Conservation (phyloP, 495 filamentous ascomycete species). For the Neurospora sp. region DNA sequence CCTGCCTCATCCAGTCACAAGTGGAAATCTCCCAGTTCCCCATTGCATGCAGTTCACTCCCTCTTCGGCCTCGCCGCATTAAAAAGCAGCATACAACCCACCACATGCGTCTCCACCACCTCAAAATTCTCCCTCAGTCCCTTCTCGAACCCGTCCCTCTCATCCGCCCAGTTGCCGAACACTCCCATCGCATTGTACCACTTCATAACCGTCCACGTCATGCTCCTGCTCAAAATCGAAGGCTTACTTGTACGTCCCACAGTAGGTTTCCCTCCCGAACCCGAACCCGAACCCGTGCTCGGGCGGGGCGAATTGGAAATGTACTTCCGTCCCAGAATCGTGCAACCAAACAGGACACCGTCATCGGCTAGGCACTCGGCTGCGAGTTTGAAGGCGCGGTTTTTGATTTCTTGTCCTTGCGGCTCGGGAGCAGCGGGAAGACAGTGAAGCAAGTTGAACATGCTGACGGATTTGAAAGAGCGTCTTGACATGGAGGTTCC, state of each 20-base stretch:
- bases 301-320: background rate
- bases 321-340: constrained; percentile 18
- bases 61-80: background rate
- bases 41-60: background rate
- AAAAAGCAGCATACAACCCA: constrained; percentile 7
- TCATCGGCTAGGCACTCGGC: constrained; percentile 17
- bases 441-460: constrained; percentile 34
- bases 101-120: constrained; percentile 19
- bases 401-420: constrained; percentile 7
- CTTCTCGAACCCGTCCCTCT: constrained; percentile 23
- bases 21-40: background rate
- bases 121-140: constrained; percentile 21
- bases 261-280: background rate
- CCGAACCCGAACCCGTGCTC: constrained; percentile 2
- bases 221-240: background rate
- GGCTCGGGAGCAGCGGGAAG: constrained; percentile 17
- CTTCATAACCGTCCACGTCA: constrained; percentile 22
- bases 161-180: constrained; percentile 19
- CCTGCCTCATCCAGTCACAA: too few species aligned
- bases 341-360: constrained; percentile 26
- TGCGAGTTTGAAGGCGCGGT: constrained; percentile 13
- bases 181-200: constrained; percentile 19
- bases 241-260: background rate
- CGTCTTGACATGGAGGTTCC: background rate
- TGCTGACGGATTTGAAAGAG: constrained; percentile 25